Evolutionary conservation across 345 rosid genomes (phyloP).

Genomic region (Raphanus raphanistrum): DNA sequence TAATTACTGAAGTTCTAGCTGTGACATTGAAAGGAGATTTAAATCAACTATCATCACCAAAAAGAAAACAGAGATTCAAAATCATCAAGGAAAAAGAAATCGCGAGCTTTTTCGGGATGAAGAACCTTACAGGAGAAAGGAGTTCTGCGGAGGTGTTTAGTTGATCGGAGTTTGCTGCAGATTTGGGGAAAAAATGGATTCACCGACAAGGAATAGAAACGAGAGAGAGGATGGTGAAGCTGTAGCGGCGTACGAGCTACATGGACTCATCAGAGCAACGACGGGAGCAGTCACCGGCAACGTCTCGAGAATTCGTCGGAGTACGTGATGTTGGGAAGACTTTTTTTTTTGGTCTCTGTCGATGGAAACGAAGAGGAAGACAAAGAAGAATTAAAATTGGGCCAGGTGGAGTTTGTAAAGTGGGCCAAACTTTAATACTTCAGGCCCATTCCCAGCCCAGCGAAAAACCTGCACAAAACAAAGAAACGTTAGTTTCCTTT

Average conservation of each 20-base stretch:
- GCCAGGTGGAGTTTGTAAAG: not conserved
- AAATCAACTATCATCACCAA: not conserved
- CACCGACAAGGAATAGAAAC: not conserved
- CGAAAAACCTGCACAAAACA: too few relatives aligned
- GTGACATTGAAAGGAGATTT: too few relatives aligned
- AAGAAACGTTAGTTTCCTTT: too few relatives aligned
- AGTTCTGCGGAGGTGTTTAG: not conserved
- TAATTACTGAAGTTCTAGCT: too few relatives aligned
- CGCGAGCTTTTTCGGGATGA: not conserved
- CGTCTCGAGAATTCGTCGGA: not conserved
- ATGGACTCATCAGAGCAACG: not conserved
- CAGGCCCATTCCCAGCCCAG: too few relatives aligned
- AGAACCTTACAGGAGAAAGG: not conserved
- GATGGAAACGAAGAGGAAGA: not conserved
- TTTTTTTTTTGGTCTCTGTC: not conserved
- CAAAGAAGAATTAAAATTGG: not conserved
- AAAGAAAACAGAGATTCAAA: not conserved
- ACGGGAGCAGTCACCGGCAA: not conserved
- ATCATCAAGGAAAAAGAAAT: not conserved
- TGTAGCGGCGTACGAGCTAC: not conserved
- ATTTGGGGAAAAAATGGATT: not conserved
- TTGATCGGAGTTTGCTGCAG: not conserved
- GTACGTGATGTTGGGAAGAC: too few relatives aligned
- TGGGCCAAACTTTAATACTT: too few relatives aligned
- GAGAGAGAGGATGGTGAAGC: not conserved